Conservation (phyloP, 2,329 filamentous ascomycete species). For the Aspergillus sp. region DNA sequence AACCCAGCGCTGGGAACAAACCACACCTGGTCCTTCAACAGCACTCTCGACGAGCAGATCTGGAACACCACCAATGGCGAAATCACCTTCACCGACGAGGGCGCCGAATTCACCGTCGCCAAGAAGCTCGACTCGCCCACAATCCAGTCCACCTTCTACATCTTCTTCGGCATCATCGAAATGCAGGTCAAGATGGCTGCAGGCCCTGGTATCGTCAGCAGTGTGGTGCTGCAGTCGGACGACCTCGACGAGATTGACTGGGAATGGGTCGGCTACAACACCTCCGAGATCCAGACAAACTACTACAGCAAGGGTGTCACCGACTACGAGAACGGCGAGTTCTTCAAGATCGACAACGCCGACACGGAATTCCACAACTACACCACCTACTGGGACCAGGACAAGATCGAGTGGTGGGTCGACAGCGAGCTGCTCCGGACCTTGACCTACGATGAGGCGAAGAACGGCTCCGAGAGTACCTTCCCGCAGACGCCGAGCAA, state of each 20-base stretch:
- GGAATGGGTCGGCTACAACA: conserved; percentile 44
- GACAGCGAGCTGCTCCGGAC: conserved; percentile 63
- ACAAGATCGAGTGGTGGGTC: conserved; percentile 66
- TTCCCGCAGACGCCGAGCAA: conserved; percentile 75
- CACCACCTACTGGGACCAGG: conserved; percentile 65
- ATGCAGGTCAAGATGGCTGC: conserved; percentile 73
- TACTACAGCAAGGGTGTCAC: conserved; percentile 90
- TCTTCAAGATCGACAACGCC: conserved; percentile 66
- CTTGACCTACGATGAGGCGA: conserved; percentile 58
- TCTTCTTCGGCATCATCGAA: conserved; percentile 81
- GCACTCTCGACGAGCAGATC: conserved; percentile 55
- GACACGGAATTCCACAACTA: conserved; percentile 50
- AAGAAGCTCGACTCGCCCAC: conserved; percentile 75
- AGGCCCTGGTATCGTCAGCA: conserved; percentile 74
- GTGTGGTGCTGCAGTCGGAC: conserved; percentile 80
- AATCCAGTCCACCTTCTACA: conserved; percentile 75
- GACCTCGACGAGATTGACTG: conserved; percentile 87
- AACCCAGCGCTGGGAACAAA: conserved; percentile 67
- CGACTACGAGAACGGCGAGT: conserved; percentile 77
- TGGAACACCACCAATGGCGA: conserved; percentile 70
- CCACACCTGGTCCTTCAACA: conserved; percentile 65
- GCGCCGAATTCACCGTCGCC: conserved; percentile 70
- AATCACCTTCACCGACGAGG: conserved; percentile 62
- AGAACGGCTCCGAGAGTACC: conserved; percentile 54
- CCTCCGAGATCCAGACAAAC: conserved; percentile 67